These are phyloP conservation scores for Pseudogymnoascus sp. DNA, from an alignment of 2,329 filamentous ascomycete species.

Conservation along the genomic window DNA sequence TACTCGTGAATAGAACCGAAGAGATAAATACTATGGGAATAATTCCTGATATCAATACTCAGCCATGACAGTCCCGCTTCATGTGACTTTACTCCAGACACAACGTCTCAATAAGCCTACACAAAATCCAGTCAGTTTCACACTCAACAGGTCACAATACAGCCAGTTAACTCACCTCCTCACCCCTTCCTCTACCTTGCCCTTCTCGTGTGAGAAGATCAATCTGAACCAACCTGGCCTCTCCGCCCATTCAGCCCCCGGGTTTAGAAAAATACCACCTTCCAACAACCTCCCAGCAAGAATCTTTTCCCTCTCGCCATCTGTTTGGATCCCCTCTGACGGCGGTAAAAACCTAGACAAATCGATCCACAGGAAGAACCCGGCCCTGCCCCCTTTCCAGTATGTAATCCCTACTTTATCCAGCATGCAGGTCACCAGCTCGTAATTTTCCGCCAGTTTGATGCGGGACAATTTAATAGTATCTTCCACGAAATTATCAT, in stretches of 20 bases:
- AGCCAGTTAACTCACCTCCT: conserved; percentile 1
- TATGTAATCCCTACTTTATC: conserved; percentile 36
- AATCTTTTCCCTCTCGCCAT: conserved; percentile 9
- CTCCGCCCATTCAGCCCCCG: conserved; percentile 37
- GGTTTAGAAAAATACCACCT: conserved; percentile 41
- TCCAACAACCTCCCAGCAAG: conserved; percentile 30
- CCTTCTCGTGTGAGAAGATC: conserved; percentile 38
- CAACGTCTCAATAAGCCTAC: not conserved
- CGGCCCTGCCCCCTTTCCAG: conserved; percentile 39
- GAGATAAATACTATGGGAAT: not conserved
- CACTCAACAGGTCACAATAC: not conserved
- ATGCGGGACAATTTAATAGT: conserved; percentile 36
- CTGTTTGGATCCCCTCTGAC: conserved; percentile 13
- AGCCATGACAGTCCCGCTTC: not conserved
- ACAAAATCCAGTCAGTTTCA: not conserved
- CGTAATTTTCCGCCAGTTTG: conserved; percentile 34
- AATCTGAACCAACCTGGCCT: conserved; percentile 44
- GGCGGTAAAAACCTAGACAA: conserved; percentile 35
- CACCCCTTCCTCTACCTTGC: conserved; percentile 31
- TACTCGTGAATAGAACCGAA: not conserved
- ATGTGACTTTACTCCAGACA: not conserved
- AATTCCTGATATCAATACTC: not conserved
- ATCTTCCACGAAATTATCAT: conserved; percentile 35
- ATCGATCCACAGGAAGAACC: conserved; percentile 49
- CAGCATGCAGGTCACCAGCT: conserved; percentile 31